Conservation (phyloP, 1,284 basidiomycete species). For the Laetiporus sulphureus region DNA sequence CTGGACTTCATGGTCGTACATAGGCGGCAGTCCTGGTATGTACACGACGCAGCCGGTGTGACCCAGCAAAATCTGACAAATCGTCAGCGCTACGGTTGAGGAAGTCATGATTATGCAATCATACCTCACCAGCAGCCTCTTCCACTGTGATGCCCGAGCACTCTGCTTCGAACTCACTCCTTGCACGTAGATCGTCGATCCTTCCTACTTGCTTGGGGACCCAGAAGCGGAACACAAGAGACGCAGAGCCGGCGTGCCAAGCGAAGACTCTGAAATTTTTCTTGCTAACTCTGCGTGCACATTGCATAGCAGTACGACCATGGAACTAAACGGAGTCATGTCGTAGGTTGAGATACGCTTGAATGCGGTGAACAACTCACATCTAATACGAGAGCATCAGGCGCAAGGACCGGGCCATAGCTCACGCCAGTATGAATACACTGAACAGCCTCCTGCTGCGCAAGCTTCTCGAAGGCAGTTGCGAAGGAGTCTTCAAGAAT, state of each 20-base stretch:
- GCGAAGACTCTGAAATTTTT: conserved; percentile 11
- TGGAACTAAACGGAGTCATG: conserved; percentile 9
- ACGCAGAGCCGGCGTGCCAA: conserved; percentile 13
- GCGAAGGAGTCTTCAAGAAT: conserved; percentile 5
- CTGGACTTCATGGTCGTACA: conserved; percentile 19
- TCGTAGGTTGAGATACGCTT: not conserved
- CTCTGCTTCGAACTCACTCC: conserved; percentile 10
- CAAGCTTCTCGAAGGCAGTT: conserved; percentile 6
- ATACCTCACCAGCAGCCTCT: conserved; percentile 13
- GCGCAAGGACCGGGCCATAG: conserved; percentile 4
- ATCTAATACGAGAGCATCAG: conserved; percentile 10
- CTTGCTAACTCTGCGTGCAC: conserved; percentile 8
- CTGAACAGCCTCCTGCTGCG: conserved; percentile 3
- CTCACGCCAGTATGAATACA: conserved; percentile 6
- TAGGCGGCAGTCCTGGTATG: conserved; percentile 16
- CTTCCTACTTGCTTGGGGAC: conserved; percentile 14
- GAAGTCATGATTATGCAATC: not conserved
- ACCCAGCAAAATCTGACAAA: conserved; percentile 7
- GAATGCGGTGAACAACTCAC: conserved; percentile 5
- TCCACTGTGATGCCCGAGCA: conserved; percentile 5
- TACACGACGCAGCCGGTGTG: conserved; percentile 9
- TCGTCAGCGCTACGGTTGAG: not conserved
- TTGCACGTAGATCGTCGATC: conserved; percentile 9
- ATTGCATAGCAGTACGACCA: conserved; percentile 4
- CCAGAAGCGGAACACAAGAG: conserved; percentile 9